Evolutionary conservation across 1,284 basidiomycete species (phyloP), one percentile per base, ranked within the genome.

Genomic region (Mycena sp.): DNA sequence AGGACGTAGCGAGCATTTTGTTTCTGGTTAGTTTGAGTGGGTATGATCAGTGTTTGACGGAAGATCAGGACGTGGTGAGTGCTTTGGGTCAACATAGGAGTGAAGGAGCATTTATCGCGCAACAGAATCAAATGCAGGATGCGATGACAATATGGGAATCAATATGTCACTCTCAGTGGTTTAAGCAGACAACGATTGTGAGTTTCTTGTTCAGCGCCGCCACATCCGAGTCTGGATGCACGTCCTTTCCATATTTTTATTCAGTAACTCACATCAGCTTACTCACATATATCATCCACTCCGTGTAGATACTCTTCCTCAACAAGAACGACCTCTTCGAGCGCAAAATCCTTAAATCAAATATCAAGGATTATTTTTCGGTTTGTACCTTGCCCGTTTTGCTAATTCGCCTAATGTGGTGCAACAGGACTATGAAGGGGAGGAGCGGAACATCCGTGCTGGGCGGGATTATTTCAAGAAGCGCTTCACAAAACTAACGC

Each of bases 11-110:
- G 3, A 92, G 90, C 66, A 95, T 96, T 62, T 79, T 96, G 55
- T 96, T 96, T 77, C 76, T 94, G 70, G 94, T 94, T 69, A 92
- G 91, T 66, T 78, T 96, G 65, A 94, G 90, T 69, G 94, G 94
- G 50, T 96, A 94, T 74, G 95, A 98, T 74, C 92, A 95, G 71
- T 95, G 94, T 77, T 80, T 98, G 41, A 90, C 97, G 54, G 96
- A 98, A 76, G 96, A 98, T 76, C 90, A 88, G 76, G 90, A 94
- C 73, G 93, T 92, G 69, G 94, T 94, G 73, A 52, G 21, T 45
- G 50, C 91, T 78, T 93, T 59, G 9, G 7, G 93, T 93, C 77
- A 76, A 91, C 68, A 90, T 49, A 23, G 6, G 17, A 6, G 6
- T 6, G n/a, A 43, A 6, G 9, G 17, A 16, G 14, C 26, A 40